These are phyloP conservation scores for Claviceps pazoutovae DNA, from an alignment of 2,329 filamentous ascomycete species.

Conservation along the genomic window DNA sequence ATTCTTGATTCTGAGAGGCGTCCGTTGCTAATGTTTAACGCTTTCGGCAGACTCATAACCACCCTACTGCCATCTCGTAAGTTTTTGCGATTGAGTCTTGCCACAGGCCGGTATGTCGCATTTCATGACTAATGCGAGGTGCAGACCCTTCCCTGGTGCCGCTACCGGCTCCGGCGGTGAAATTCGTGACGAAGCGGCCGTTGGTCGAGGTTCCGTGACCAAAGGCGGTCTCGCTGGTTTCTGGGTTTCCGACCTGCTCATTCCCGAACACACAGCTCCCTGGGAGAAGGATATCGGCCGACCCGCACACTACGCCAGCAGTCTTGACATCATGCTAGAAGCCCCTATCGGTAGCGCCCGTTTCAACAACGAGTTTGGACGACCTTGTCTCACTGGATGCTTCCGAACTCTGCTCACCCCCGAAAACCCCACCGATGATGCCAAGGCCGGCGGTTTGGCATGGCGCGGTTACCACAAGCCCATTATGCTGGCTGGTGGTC, in stretches of 20 bases:
- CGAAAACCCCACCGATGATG: constrained; percentile 2
- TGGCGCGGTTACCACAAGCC: constrained; percentile 93
- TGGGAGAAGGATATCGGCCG: constrained; percentile 90
- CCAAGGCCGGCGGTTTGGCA: constrained; percentile 29
- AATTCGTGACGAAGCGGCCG: constrained; percentile 88
- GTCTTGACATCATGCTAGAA: constrained; percentile 93
- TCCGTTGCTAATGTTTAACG: too few relatives aligned
- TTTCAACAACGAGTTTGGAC: constrained; percentile 96
- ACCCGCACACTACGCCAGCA: constrained; percentile 83
- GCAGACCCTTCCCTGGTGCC: constrained; percentile 65
- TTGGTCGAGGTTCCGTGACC: constrained; percentile 80
- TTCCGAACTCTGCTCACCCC: constrained; percentile 74
- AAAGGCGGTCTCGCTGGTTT: constrained; percentile 89
- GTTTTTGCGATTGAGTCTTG: neutral
- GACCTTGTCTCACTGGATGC: constrained; percentile 75
- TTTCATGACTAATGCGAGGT: neutral
- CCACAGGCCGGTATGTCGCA: neutral
- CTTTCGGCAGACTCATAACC: constrained; percentile 61
- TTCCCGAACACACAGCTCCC: constrained; percentile 66
- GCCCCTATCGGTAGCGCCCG: constrained; percentile 88
- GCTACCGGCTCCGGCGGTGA: constrained; percentile 93
- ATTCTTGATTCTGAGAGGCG: too few relatives aligned
- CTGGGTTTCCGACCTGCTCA: constrained; percentile 86
- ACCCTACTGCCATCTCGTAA: constrained; percentile 79
- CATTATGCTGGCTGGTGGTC: constrained; percentile 93